Percentiles rank a stretch among this genome's conserved stretches.
phyloP scores from a whole-genome alignment of 2,329 filamentous ascomycete species.

The Fusarium sp. region DNA sequence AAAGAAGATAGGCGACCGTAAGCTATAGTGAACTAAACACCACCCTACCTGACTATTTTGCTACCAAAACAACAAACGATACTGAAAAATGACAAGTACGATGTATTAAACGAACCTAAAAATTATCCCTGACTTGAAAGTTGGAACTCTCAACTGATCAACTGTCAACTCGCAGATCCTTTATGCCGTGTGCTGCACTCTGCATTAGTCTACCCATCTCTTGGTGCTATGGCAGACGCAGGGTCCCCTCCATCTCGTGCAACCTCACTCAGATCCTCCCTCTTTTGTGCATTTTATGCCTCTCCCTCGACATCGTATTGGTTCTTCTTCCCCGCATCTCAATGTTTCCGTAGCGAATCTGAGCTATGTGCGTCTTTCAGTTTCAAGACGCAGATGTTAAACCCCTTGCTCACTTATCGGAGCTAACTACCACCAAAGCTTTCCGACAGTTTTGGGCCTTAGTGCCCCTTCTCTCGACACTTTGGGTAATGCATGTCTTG shows the following conservation, averaged over 20 bases:
- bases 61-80: constrained; percentile 1
- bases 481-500: constrained; percentile 33
- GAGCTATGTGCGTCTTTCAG: constrained; percentile 5
- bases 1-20: constrained; percentile 1
- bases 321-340: constrained; percentile 10
- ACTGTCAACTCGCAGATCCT: constrained; percentile 4
- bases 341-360: neutral
- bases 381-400: constrained; percentile 1
- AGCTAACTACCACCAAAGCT: constrained; percentile 2
- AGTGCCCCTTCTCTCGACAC: constrained; percentile 26
- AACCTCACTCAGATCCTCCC: neutral
- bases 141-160: constrained; percentile 6
- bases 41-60: constrained; percentile 25
- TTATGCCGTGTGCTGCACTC: constrained; percentile 2
- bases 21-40: constrained; percentile 11
- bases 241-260: constrained; percentile 23
- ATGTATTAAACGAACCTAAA: neutral
- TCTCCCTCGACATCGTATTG: constrained; percentile 19
- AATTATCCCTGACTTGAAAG: constrained; percentile 21
- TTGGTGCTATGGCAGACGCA: constrained; percentile 17
- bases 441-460: constrained; percentile 8
- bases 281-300: neutral
- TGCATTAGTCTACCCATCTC: constrained; percentile 28
- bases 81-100: constrained; percentile 17
- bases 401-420: constrained; percentile 30